A percentile compares a stretch with the other conserved stretches of the same genome.
These are phyloP conservation scores for Penicillium sp. DNA, from an alignment of 2,329 filamentous ascomycete species.

Conservation along the genomic window DNA sequence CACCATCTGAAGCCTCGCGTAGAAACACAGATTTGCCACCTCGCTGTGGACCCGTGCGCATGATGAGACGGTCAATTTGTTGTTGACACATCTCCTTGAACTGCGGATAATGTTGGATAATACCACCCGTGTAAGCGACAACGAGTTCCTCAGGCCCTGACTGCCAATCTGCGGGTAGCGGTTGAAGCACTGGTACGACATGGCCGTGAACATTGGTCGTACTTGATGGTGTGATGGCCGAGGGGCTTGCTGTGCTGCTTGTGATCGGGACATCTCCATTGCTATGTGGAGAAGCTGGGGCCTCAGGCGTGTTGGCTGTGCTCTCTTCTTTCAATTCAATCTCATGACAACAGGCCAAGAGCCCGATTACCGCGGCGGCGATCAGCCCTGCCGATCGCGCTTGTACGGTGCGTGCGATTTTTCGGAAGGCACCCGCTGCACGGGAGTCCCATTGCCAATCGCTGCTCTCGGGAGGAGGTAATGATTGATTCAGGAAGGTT, in stretches of 20 bases:
- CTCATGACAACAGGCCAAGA: constrained; percentile 64
- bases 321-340: constrained; percentile 45
- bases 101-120: constrained; percentile 72
- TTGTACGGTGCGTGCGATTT: constrained; percentile 65
- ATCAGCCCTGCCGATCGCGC: constrained; percentile 66
- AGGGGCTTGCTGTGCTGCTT: constrained; percentile 10
- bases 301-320: constrained; percentile 31
- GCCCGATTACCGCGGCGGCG: constrained; percentile 64
- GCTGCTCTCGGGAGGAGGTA: constrained; percentile 42
- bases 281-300: constrained; percentile 22
- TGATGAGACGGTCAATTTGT: constrained; percentile 56
- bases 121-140: constrained; percentile 73
- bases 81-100: constrained; percentile 64
- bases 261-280: constrained; percentile 20
- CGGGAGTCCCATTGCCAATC: constrained; percentile 59
- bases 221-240: constrained; percentile 4
- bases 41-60: constrained; percentile 40
- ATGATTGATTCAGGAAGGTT: constrained; percentile 47
- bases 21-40: constrained; percentile 47
- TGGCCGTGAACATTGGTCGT: constrained; percentile 19
- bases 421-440: constrained; percentile 55
- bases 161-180: constrained; percentile 35
- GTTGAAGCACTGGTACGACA: constrained; percentile 35
- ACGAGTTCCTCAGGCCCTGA: constrained; percentile 56
- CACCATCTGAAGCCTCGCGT: constrained; percentile 48